These are phyloP conservation scores for Rauvolfia tetraphylla DNA, from an alignment of 257 asterid genomes.

Conservation along the genomic window DNA sequence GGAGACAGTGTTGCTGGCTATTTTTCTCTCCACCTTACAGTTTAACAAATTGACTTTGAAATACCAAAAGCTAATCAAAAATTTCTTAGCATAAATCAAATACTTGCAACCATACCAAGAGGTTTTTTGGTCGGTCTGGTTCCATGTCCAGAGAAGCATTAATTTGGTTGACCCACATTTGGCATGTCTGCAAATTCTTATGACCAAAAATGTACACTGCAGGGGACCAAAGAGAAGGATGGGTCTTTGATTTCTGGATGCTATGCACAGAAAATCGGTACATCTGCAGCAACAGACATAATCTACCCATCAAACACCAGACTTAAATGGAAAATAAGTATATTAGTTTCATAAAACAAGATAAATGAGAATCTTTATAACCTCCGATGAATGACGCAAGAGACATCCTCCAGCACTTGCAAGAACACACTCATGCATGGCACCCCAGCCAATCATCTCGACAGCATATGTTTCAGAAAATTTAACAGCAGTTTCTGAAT, in stretches of 20 bases:
- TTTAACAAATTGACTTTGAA: neutral
- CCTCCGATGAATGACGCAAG: conserved; percentile 60
- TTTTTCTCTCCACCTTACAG: conserved; percentile 24
- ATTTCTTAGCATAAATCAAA: neutral
- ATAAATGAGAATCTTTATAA: conserved; percentile 20
- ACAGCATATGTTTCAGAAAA: conserved; percentile 70
- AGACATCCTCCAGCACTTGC: conserved; percentile 46
- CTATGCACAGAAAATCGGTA: conserved; percentile 66
- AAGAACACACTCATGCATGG: conserved; percentile 40
- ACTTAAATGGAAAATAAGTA: conserved; percentile 9
- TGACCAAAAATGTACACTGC: conserved; percentile 72
- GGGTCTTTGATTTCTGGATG: conserved; percentile 59
- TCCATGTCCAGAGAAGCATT: conserved; percentile 42
- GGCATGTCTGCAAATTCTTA: conserved; percentile 55
- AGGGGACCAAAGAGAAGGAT: conserved; percentile 55
- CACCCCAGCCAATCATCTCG: conserved; percentile 60
- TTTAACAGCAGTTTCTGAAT: conserved; percentile 36
- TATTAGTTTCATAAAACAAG: conserved; percentile 10
- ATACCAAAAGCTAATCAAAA: conserved; percentile 4
- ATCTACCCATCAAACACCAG: conserved; percentile 7
- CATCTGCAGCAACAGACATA: conserved; percentile 58
- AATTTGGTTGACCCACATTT: conserved; percentile 62
- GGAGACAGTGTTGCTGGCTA: conserved; percentile 15
- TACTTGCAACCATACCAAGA: conserved; percentile 61
- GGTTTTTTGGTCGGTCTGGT: conserved; percentile 66